A percentile compares a stretch with the other conserved stretches of the same genome.
phyloP scores from a whole-genome alignment of 2,329 filamentous ascomycete species.

The Pseudocercospora eumusae region DNA sequence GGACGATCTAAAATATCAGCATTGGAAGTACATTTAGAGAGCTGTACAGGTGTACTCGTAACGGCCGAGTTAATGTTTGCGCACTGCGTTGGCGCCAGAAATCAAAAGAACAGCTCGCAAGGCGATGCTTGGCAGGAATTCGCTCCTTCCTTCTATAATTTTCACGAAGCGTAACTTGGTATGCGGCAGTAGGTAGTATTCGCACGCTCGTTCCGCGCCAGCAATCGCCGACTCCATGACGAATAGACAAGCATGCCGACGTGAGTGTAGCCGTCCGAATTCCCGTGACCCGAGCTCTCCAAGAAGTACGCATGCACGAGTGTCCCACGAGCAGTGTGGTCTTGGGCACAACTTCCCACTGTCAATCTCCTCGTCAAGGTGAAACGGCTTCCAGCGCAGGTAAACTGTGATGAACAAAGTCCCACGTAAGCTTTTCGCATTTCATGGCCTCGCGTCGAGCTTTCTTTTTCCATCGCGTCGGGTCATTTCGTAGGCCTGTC shows the following conservation, averaged over 20 bases:
- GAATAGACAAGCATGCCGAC: neutral
- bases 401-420: too few species aligned
- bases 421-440: slow-evolving; percentile 3
- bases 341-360: slow-evolving; percentile 6
- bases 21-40: slow-evolving; percentile 5
- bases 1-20: neutral
- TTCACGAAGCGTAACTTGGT: neutral
- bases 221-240: neutral
- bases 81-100: slow-evolving; percentile 1
- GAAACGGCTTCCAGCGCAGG: slow-evolving; percentile 9
- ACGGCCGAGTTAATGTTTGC: slow-evolving; percentile 6
- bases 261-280: neutral
- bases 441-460: neutral
- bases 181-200: too few species aligned
- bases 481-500: slow-evolving; percentile 9
- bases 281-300: neutral
- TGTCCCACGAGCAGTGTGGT: neutral
- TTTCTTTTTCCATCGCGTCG: neutral
- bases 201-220: neutral
- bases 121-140: neutral
- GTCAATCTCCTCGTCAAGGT: neutral
- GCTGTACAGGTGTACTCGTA: neutral
- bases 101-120: neutral
- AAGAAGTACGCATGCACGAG: slow-evolving; percentile 18
- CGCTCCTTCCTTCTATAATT: neutral